A percentile compares a stretch with the other conserved stretches of the same genome.
Evolutionary conservation across 1,284 basidiomycete genomes (phyloP).

Genomic region (Tilletia setariae): DNA sequence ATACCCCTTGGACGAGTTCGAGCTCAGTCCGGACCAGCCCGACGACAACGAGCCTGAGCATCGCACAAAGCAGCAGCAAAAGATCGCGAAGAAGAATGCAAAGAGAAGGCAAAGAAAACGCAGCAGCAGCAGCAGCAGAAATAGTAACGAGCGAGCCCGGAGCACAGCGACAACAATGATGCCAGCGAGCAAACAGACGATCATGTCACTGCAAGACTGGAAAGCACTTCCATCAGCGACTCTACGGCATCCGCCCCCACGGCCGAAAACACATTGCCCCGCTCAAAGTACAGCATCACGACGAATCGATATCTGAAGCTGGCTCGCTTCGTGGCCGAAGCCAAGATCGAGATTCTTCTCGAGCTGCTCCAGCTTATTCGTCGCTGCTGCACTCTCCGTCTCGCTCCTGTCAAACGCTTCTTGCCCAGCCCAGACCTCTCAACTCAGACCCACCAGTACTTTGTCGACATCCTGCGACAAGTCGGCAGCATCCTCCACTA

Average conservation of each 20-base stretch:
- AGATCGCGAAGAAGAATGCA: neutral
- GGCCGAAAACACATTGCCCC: neutral
- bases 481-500: conserved; percentile 2
- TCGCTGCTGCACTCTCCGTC: neutral
- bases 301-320: neutral
- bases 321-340: neutral
- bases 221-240: neutral
- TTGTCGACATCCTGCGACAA: neutral
- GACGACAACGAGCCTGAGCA: neutral
- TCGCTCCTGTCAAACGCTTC: neutral
- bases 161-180: neutral
- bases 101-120: too few species aligned
- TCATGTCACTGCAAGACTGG: neutral
- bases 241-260: neutral
- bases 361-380: neutral
- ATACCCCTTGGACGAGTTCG: neutral
- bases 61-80: neutral
- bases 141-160: neutral
- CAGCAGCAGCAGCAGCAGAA: too few species aligned
- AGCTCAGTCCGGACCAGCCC: neutral
- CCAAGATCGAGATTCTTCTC: neutral
- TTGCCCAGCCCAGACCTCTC: neutral
- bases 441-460: neutral
- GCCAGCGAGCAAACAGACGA: neutral
- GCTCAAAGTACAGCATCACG: neutral